These are phyloP conservation scores for Tolypocladium amazonense DNA, from an alignment of 2,329 filamentous ascomycete species.

Conservation along the genomic window DNA sequence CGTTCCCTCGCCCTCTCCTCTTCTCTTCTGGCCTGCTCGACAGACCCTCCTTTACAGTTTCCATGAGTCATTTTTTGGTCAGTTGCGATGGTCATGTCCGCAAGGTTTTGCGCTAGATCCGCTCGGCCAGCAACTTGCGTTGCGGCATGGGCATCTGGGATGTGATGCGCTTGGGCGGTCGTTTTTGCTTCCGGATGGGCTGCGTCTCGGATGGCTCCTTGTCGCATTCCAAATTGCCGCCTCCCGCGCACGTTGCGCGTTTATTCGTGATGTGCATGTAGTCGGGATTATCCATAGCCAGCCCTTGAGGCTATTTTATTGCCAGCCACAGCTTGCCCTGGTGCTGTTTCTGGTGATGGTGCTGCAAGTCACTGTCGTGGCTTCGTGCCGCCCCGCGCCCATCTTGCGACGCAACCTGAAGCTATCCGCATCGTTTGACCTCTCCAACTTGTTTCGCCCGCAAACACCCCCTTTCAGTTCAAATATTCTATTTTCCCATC, in stretches of 20 bases:
- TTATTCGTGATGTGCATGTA: background rate
- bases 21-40: constrained; percentile 11
- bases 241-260: constrained; percentile 2
- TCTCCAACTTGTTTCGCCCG: constrained; percentile 5
- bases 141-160: background rate
- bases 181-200: constrained; percentile 2
- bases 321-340: constrained; percentile 4
- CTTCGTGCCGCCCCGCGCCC: constrained; percentile 1
- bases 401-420: constrained; percentile 10
- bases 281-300: constrained; percentile 3
- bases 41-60: constrained; percentile 17
- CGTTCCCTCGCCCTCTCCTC: constrained; percentile 6
- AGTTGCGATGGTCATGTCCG: constrained; percentile 6
- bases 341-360: constrained; percentile 1
- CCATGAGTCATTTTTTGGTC: constrained; percentile 18
- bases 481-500: background rate
- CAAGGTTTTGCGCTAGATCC: constrained; percentile 12
- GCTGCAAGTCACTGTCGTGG: constrained; percentile 16
- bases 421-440: constrained; percentile 20
- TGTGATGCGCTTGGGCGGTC: background rate
- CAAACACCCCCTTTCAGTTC: background rate
- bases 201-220: constrained; percentile 10
- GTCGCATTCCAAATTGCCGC: constrained; percentile 22
- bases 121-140: background rate
- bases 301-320: constrained; percentile 8